These are phyloP conservation scores for Alternaria sp. DNA, from an alignment of 2,329 filamentous ascomycete genomes.

Conservation along the genomic window DNA sequence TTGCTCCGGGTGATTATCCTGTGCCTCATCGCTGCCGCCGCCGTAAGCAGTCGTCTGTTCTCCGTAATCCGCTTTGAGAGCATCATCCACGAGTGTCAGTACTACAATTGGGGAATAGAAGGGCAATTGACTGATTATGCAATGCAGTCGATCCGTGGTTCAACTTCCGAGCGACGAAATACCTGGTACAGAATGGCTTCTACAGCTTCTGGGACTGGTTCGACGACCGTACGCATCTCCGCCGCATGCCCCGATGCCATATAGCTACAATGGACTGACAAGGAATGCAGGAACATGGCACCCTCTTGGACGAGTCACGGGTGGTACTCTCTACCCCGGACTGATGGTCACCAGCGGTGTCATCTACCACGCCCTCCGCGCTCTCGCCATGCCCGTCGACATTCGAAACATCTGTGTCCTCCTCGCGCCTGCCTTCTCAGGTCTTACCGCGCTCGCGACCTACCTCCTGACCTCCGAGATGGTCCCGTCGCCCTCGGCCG, in stretches of 20 bases:
- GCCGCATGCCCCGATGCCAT: slow-evolving; percentile 7
- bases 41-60: slow-evolving; percentile 92
- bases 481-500: slow-evolving; percentile 92
- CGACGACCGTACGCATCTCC: slow-evolving; percentile 76
- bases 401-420: slow-evolving; percentile 99
- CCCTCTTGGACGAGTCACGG: slow-evolving; percentile 95
- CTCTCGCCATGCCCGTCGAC: slow-evolving; percentile 90
- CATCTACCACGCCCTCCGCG: slow-evolving; percentile 92
- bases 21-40: slow-evolving; percentile 85
- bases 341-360: slow-evolving; percentile 98
- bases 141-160: slow-evolving; percentile 96
- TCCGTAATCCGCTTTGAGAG: slow-evolving; percentile 99
- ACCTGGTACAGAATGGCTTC: slow-evolving; percentile 95
- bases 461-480: slow-evolving; percentile 98
- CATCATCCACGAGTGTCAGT: slow-evolving; percentile 99
- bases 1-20: slow-evolving; percentile 90
- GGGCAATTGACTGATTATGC: slow-evolving; percentile 33
- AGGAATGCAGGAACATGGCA: slow-evolving; percentile 82
- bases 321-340: slow-evolving; percentile 97
- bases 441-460: slow-evolving; percentile 87
- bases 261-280: slow-evolving; percentile 21
- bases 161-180: slow-evolving; percentile 98
- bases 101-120: slow-evolving; percentile 6
- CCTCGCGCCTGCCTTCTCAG: slow-evolving; percentile 92
- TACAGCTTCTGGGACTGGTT: slow-evolving; percentile 99